A percentile compares a stretch with the other conserved stretches of the same genome.
phyloP scores from a whole-genome alignment of 495 filamentous ascomycete genomes.

The Talaromyces borbonicus region DNA sequence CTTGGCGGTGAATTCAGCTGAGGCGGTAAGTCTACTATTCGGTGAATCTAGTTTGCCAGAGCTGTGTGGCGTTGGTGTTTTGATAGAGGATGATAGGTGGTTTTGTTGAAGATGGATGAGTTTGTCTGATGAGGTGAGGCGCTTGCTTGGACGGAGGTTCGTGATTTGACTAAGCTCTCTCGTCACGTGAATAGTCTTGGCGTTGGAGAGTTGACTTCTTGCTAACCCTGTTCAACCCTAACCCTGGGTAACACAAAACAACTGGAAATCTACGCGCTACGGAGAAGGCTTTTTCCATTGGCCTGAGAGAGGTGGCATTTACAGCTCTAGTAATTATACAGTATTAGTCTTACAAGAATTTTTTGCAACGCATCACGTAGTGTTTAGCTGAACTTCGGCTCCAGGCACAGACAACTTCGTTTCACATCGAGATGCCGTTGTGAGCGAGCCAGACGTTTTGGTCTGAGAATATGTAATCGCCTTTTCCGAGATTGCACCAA shows the following conservation, averaged over 20 bases:
- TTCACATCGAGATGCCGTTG: conserved; percentile 12
- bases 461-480: conserved; percentile 35
- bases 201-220: too few species aligned
- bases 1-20: conserved; percentile 20
- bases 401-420: conserved; percentile 37
- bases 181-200: conserved; percentile 29
- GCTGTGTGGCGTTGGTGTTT: neutral
- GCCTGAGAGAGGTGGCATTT: too few species aligned
- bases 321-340: too few species aligned
- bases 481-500: conserved; percentile 42
- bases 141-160: neutral
- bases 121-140: neutral
- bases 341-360: too few species aligned
- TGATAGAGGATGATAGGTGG: neutral
- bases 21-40: neutral
- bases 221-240: too few species aligned
- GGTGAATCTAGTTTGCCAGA: neutral
- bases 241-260: too few species aligned
- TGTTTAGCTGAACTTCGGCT: conserved; percentile 20
- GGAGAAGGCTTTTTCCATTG: too few species aligned
- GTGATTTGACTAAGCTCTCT: conserved; percentile 4
- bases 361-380: too few species aligned
- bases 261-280: too few species aligned
- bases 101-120: neutral
- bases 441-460: neutral